Percentiles rank a stretch among this genome's conserved stretches.
These are phyloP conservation scores for Silene coronaria DNA, from an alignment of 179 eudicot genomes.

Conservation along the genomic window DNA sequence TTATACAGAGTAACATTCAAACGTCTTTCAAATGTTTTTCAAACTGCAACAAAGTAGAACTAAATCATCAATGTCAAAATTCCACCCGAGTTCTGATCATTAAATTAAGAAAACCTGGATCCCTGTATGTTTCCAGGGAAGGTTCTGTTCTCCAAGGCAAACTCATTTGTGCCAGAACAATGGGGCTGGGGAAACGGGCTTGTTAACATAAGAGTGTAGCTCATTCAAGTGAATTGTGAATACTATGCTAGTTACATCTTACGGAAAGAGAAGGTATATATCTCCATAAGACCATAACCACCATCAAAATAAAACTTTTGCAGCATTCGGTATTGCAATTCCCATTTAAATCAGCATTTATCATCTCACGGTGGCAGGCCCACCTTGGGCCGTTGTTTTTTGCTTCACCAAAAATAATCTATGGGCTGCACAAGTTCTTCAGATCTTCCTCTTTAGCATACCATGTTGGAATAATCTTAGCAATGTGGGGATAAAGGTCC, in stretches of 20 bases:
- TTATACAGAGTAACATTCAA: not conserved
- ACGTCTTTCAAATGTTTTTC: not conserved
- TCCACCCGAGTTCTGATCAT: conserved; percentile 4
- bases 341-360: not conserved
- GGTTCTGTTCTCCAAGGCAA: conserved; percentile 5
- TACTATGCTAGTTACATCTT: conserved; percentile 20
- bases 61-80: not conserved
- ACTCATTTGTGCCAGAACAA: conserved; percentile 14
- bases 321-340: conserved; percentile 1
- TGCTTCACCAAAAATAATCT: conserved; percentile 7
- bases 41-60: not conserved
- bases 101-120: not conserved
- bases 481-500: conserved; percentile 65
- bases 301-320: not conserved
- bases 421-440: conserved; percentile 56
- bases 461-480: conserved; percentile 65
- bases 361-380: not conserved
- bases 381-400: not conserved
- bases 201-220: conserved; percentile 6
- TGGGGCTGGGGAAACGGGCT: conserved; percentile 11
- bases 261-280: conserved; percentile 8
- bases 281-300: conserved; percentile 15
- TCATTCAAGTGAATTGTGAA: conserved; percentile 13
- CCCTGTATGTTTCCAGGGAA: not conserved
- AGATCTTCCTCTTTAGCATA: conserved; percentile 68